phyloP scores from a whole-genome alignment of 768 basidiomycete genomes.

The Cyclocybe cylindracea region DNA sequence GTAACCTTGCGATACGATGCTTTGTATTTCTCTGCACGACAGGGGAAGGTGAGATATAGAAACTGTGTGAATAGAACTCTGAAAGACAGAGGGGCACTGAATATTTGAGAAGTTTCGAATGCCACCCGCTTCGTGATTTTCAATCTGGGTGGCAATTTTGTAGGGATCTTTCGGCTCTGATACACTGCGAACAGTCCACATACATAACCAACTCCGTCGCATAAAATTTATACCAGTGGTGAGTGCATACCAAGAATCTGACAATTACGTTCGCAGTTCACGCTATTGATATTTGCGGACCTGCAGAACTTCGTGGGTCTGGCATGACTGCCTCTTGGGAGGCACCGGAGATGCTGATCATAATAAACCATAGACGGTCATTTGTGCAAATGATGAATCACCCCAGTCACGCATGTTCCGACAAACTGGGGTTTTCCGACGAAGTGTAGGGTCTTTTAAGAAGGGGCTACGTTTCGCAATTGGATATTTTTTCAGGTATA shows the following conservation, averaged over 20 bases:
- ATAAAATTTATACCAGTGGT: background rate
- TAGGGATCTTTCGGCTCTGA: conserved; percentile 68
- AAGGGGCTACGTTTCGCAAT: background rate
- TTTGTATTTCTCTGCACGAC: conserved; percentile 72
- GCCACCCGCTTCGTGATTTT: too few relatives aligned
- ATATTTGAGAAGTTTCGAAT: too few relatives aligned
- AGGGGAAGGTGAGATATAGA: conserved; percentile 67
- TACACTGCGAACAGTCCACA: conserved; percentile 53
- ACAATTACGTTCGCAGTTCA: conserved; percentile 37
- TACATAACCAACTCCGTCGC: too few relatives aligned
- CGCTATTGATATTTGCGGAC: conserved; percentile 69
- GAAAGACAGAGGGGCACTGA: too few relatives aligned
- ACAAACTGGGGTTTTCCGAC: conserved; percentile 51
- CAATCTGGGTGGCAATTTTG: conserved; percentile 68
- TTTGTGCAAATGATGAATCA: conserved; percentile 58
- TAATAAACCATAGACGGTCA: conserved; percentile 46
- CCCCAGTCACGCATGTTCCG: conserved; percentile 60
- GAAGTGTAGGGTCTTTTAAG: conserved; percentile 50
- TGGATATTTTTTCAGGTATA: conserved; percentile 46
- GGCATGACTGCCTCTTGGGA: background rate
- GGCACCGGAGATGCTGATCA: background rate
- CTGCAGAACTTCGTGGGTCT: conserved; percentile 63
- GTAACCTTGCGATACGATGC: conserved; percentile 62
- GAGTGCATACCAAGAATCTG: background rate
- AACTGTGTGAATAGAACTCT: too few relatives aligned